Evolutionary conservation across 345 rosid species (phyloP), one percentile per base, ranked within the genome.

Genomic region (Hibiscus syriacus): DNA sequence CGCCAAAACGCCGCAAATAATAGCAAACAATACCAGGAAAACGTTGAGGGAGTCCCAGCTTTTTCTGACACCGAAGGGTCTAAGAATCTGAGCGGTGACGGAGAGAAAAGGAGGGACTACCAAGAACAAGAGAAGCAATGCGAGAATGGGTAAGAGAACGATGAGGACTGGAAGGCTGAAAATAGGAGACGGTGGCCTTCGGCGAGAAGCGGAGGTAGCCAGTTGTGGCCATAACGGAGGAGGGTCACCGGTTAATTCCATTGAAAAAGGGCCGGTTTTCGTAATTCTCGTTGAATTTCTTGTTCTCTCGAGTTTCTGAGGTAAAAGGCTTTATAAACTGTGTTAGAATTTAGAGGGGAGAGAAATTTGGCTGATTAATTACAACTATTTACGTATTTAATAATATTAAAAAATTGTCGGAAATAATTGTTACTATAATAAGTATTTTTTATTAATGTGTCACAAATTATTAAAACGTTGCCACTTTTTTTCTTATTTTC

Each of bases 1-100:
- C 0, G 91, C 91, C 39, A 92, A 80, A 34, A 92, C 68, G 61
- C 98, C 98, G 61, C 86, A 87, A 43, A 92, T 68, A 26, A 92
- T 82, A 3, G 98, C 90, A 49, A 89, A 81, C 70, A 87, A 59
- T 29, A 92, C 92, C 5, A 92, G 76, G 20, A 82, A 39, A 5
- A 89, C 59, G 71, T 79, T 89, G 64, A 89, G 76, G 0, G 90
- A 79, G 62, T 92, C 96, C 96, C 89, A 89, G 39, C 92, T 79
- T 65, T 64, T 79, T 78, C 82, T 86, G 23, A 86, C 84, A 0
- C 76, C 50, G 26, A 50, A 5, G 46, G 88, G 83, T 16, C 82
- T 77, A 10, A 79, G 68, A 68, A 84, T 80, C 19, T 82, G 83
- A 55, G 78, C 53, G 55, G 87, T 69, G 75, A 55, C 1, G 2